Percentiles rank a stretch among this genome's conserved stretches.
Conservation (phyloP, 2,329 filamentous ascomycete genomes). For the Colletotrichum higginsianum region DNA sequence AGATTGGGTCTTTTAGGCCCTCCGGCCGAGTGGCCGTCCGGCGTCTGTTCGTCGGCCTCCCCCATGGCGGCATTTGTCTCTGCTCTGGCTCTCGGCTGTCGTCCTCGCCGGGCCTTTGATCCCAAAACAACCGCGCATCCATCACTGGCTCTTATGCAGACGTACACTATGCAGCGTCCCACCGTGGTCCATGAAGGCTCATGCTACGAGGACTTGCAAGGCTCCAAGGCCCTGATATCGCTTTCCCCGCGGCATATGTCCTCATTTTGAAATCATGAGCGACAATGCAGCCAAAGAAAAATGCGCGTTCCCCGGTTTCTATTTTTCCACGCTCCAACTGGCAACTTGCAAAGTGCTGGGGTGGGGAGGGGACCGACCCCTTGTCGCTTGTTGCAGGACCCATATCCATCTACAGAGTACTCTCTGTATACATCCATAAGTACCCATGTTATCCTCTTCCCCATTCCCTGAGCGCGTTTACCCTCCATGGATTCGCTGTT, state of each 20-base stretch:
- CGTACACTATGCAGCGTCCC: background rate
- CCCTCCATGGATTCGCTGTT: constrained; percentile 1
- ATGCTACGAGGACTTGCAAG: background rate
- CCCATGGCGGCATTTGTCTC: constrained; percentile 10
- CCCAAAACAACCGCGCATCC: constrained; percentile 9
- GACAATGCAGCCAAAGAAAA: constrained; percentile 28
- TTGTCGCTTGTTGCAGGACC: constrained; percentile 28
- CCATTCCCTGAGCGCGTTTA: constrained; percentile 21
- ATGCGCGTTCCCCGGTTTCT: constrained; percentile 21
- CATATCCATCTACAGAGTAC: background rate
- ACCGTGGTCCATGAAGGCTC: constrained; percentile 3
- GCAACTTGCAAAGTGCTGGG: too few relatives aligned
- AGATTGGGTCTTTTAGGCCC: constrained; percentile 26
- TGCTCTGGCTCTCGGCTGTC: background rate
- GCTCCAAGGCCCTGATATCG: constrained; percentile 11
- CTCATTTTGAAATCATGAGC: constrained; percentile 36
- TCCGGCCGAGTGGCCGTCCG: constrained; percentile 22
- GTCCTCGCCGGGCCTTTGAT: background rate
- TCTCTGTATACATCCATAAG: background rate
- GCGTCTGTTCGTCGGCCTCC: constrained; percentile 7
- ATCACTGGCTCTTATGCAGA: constrained; percentile 5
- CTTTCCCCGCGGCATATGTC: constrained; percentile 29
- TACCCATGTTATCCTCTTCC: constrained; percentile 13
- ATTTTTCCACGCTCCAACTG: constrained; percentile 9
- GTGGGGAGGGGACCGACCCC: background rate